Evolutionary conservation across 177 flowering plant species (phyloP), one percentile per base, ranked within the genome.

Genomic region (Telopea speciosissima): DNA sequence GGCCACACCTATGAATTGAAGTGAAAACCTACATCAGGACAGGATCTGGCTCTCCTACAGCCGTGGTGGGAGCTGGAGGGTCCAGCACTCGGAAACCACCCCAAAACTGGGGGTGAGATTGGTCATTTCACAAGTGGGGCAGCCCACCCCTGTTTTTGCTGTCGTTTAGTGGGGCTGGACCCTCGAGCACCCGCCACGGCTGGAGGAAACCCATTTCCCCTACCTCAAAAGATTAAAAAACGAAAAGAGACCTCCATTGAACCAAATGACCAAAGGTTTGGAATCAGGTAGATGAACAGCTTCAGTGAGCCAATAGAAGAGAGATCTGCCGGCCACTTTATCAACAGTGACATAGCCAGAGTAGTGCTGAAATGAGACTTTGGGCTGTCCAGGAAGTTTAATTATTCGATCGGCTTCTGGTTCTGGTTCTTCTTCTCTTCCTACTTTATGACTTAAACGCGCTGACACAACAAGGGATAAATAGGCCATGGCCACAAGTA

Each of bases 191-290:
- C n/a, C n/a, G n/a, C n/a, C n/a, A n/a, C n/a, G n/a, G n/a, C n/a
- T n/a, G n/a, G n/a, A n/a, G n/a, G n/a, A n/a, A n/a, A n/a, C n/a
- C n/a, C n/a, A n/a, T n/a, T n/a, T n/a, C n/a, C n/a, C n/a, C n/a
- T n/a, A n/a, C n/a, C n/a, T n/a, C n/a, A n/a, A n/a, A n/a, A n/a
- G n/a, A n/a, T n/a, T n/a, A n/a, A n/a, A n/a, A n/a, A n/a, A n/a
- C n/a, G n/a, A n/a, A n/a, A n/a, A n/a, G n/a, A n/a, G 63, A 92
- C 98, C 98, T 89, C 98, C 98, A 80, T 93, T 90, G 67, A 93
- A 93, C 98, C 98, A 93, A 61, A 93, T 73, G 52, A 93, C 92
- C 36, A 93, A 66, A n/a, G 97, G 98, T 61, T 86, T 90, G 8
- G 87, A 80, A 11, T 65, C 10, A 1, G 98, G 91, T 0, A 75